These are phyloP conservation scores for Chlorella variabilis DNA, from an alignment of 163 green algal genomes.

Conservation along the genomic window DNA sequence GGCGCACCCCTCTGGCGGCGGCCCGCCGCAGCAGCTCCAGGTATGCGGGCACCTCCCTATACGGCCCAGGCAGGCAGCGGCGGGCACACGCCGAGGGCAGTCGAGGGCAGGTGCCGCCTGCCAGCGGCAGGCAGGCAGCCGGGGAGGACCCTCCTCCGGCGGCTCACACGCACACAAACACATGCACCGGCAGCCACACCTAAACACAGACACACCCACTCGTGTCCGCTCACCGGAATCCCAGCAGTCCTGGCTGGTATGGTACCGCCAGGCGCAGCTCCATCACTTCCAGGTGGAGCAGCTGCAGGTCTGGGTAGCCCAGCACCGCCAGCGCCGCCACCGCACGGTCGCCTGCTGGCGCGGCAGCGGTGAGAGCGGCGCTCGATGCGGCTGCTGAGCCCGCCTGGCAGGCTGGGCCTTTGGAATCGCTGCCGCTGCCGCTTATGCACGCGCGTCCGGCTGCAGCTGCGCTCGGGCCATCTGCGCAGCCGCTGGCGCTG, in stretches of 20 bases:
- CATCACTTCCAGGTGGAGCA: slow-evolving; percentile 60
- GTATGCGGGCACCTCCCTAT: slow-evolving; percentile 37
- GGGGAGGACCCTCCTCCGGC: too few species aligned
- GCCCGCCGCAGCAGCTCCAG: slow-evolving; percentile 25
- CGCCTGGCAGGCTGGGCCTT: too few species aligned
- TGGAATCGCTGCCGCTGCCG: too few species aligned
- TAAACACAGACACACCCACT: too few species aligned
- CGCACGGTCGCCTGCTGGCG: slow-evolving; percentile 8
- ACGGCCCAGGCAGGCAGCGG: not conserved
- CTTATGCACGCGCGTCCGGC: too few species aligned
- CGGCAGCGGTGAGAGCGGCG: not conserved
- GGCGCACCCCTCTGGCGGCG: not conserved
- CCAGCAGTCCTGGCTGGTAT: slow-evolving; percentile 58
- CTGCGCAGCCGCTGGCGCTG: too few species aligned
- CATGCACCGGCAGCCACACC: too few species aligned
- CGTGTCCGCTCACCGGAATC: slow-evolving; percentile 46
- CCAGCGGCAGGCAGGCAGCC: too few species aligned
- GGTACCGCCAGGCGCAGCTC: slow-evolving; percentile 50
- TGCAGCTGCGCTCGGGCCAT: not conserved
- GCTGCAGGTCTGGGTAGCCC: slow-evolving; percentile 46
- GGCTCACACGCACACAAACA: not conserved
- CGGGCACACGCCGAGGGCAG: not conserved
- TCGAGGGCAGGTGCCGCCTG: not conserved
- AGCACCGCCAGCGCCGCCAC: slow-evolving; percentile 60
- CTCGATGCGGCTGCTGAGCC: not conserved